Percentiles rank a stretch among this genome's conserved stretches.
Evolutionary conservation across 2,329 filamentous ascomycete genomes (phyloP).

Genomic region (Aotearoamyces nothofagi): DNA sequence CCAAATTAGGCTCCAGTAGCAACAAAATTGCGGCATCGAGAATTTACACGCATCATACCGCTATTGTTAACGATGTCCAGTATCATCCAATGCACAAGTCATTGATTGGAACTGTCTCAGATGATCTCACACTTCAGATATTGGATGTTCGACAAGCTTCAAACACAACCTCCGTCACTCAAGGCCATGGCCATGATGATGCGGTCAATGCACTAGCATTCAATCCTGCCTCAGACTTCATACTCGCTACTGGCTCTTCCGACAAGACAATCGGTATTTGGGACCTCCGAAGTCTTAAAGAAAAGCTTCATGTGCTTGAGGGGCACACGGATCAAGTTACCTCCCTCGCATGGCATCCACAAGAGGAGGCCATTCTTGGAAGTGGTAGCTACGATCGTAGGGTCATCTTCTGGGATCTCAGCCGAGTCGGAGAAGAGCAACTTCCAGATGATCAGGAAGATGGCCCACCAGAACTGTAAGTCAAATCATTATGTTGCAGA

Average conservation of each 20-base stretch:
- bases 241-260: constrained; percentile 83
- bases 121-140: constrained; percentile 86
- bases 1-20: constrained; percentile 53
- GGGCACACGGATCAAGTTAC: constrained; percentile 84
- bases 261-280: constrained; percentile 93
- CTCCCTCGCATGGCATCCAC: constrained; percentile 87
- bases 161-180: constrained; percentile 51
- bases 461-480: constrained; percentile 83
- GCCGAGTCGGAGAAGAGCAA: constrained; percentile 84
- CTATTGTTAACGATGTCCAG: constrained; percentile 94
- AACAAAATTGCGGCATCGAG: constrained; percentile 55
- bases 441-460: constrained; percentile 90
- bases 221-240: constrained; percentile 78
- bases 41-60: constrained; percentile 74
- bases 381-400: constrained; percentile 87
- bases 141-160: constrained; percentile 65
- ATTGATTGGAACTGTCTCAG: constrained; percentile 85
- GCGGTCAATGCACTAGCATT: constrained; percentile 95
- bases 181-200: constrained; percentile 67
- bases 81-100: constrained; percentile 77
- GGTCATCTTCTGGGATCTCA: constrained; percentile 93
- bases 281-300: constrained; percentile 83
- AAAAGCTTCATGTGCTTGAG: constrained; percentile 79
- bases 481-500: no score
- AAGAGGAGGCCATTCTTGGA: constrained; percentile 74